Percentiles rank a stretch among this genome's conserved stretches.
phyloP scores from a whole-genome alignment of 371 early-diverging fungal genomes.

The Dichotomocladium elegans region DNA sequence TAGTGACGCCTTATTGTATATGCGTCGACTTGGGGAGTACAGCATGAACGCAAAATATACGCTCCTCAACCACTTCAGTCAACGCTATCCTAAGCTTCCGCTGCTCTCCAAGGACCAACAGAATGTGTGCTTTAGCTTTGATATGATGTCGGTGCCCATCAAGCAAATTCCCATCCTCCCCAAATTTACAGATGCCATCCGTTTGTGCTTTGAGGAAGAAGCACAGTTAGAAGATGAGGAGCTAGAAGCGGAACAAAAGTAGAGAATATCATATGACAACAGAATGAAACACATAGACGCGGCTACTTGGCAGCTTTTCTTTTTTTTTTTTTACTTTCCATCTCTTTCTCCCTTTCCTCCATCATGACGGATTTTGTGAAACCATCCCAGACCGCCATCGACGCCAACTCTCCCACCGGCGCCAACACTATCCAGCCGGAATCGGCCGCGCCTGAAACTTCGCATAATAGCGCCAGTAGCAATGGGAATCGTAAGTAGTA shows the following conservation, averaged over 20 bases:
- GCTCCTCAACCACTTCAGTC: slow-evolving; percentile 97
- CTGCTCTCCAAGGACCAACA: slow-evolving; percentile 44
- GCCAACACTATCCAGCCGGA: too few species aligned
- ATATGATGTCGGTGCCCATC: slow-evolving; percentile 71
- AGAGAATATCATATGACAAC: neutral
- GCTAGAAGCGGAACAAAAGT: neutral
- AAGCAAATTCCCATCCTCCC: slow-evolving; percentile 60
- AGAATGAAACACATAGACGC: slow-evolving; percentile 1
- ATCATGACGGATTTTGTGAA: neutral
- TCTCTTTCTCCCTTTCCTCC: neutral
- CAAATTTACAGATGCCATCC: slow-evolving; percentile 54
- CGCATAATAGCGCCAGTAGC: slow-evolving; percentile 1
- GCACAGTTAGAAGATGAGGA: slow-evolving; percentile 35
- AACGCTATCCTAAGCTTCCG: slow-evolving; percentile 89
- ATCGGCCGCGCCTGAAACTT: neutral
- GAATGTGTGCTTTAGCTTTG: slow-evolving; percentile 76
- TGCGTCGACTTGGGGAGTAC: neutral
- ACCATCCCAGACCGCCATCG: neutral
- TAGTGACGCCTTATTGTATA: neutral
- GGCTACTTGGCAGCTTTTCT: neutral
- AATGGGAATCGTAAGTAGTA: neutral
- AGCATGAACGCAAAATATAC: slow-evolving; percentile 79
- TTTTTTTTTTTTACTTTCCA: neutral
- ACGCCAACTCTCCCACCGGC: neutral
- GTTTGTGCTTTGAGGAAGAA: slow-evolving; percentile 51